Conservation (phyloP, 495 filamentous ascomycete species). For the Tuber aestivum region DNA sequence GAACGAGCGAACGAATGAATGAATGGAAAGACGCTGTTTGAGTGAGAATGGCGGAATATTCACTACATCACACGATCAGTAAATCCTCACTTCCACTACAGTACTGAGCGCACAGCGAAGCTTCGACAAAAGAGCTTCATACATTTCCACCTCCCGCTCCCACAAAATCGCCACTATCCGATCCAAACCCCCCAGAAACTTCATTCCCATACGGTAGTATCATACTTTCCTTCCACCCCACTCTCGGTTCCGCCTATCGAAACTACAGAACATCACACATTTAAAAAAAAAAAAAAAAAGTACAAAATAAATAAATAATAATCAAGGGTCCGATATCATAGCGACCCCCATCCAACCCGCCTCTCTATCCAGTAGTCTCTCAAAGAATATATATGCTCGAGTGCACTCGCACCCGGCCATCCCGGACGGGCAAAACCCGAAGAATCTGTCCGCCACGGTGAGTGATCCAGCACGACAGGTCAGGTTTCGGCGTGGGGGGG, state of each 20-base stretch:
- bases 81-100: neutral
- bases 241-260: neutral
- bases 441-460: no score
- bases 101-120: neutral
- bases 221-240: neutral
- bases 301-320: no score
- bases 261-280: neutral
- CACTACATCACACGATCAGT: neutral
- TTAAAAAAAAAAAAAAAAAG: neutral
- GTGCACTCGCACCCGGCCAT: neutral
- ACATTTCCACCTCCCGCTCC: neutral
- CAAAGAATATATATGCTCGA: neutral
- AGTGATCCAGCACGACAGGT: no score
- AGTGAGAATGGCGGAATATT: neutral
- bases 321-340: neutral
- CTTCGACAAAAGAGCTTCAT: neutral
- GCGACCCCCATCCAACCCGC: neutral
- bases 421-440: no score
- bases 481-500: no score
- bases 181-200: neutral
- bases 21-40: neutral
- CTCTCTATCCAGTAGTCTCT: neutral
- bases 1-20: neutral
- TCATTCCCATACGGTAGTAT: neutral
- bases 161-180: neutral